Percentiles rank a stretch among this genome's conserved stretches.
These are phyloP conservation scores for Aulographum hederae DNA, from an alignment of 2,329 filamentous ascomycete species.

Conservation along the genomic window DNA sequence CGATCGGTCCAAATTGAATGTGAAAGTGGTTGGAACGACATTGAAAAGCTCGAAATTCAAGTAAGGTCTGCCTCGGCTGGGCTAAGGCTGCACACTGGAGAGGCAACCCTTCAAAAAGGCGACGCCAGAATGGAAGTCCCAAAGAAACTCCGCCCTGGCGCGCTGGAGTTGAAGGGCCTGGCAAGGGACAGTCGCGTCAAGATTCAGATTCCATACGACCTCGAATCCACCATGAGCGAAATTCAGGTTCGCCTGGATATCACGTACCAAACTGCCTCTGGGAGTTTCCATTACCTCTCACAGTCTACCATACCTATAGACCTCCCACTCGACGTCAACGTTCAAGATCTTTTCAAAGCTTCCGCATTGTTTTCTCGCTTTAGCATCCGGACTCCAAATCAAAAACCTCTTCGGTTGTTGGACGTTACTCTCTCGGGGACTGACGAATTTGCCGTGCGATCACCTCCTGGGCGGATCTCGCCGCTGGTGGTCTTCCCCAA, in stretches of 20 bases:
- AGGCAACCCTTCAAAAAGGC: slow-evolving; percentile 18
- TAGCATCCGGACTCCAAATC: slow-evolving; percentile 65
- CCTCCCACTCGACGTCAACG: slow-evolving; percentile 80
- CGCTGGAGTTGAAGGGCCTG: slow-evolving; percentile 27
- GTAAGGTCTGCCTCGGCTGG: slow-evolving; percentile 43
- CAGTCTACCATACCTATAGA: slow-evolving; percentile 49
- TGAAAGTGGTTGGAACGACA: slow-evolving; percentile 54
- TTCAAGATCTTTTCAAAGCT: slow-evolving; percentile 88
- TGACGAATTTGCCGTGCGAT: slow-evolving; percentile 44
- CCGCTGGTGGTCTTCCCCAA: slow-evolving; percentile 53
- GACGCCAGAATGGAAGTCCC: slow-evolving; percentile 17
- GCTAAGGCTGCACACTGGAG: slow-evolving; percentile 34
- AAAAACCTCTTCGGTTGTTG: slow-evolving; percentile 56
- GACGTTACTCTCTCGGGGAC: slow-evolving; percentile 54
- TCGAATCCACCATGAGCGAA: slow-evolving; percentile 56
- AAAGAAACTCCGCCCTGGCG: slow-evolving; percentile 24
- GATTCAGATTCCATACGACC: slow-evolving; percentile 61
- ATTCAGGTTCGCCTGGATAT: slow-evolving; percentile 63
- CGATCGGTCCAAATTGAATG: slow-evolving; percentile 61
- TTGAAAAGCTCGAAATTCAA: slow-evolving; percentile 28
- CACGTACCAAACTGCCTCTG: slow-evolving; percentile 49
- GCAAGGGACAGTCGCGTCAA: slow-evolving; percentile 28
- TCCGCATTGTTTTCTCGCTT: slow-evolving; percentile 71
- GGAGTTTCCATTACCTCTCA: slow-evolving; percentile 45
- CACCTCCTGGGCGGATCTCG: slow-evolving; percentile 20